These are phyloP conservation scores for Rhodotorula sphaerocarpa DNA, from an alignment of 768 basidiomycete species.

Conservation along the genomic window DNA sequence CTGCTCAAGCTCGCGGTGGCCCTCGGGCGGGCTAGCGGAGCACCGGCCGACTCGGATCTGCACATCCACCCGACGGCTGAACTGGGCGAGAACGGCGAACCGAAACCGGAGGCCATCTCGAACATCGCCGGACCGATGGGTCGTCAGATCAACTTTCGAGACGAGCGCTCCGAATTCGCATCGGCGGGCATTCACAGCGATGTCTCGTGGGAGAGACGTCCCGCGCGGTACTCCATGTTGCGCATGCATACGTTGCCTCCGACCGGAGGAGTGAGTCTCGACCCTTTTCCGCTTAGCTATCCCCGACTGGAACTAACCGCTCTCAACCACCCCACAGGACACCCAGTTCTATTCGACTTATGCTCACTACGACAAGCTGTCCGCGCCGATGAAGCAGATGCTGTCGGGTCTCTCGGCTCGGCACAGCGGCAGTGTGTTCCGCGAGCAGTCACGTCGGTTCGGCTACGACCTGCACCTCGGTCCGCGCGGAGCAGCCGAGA, in stretches of 20 bases:
- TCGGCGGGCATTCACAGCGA: constrained; percentile 14
- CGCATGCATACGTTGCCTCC: constrained; percentile 43
- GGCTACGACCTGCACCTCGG: constrained; percentile 39
- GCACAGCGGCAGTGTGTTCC: constrained; percentile 42
- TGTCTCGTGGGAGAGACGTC: constrained; percentile 37
- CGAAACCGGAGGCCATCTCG: constrained; percentile 40
- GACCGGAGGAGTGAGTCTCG: constrained; percentile 33
- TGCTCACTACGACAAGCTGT: constrained; percentile 41
- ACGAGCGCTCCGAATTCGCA: constrained; percentile 11
- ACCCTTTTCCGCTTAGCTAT: no score
- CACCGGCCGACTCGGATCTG: constrained; percentile 37
- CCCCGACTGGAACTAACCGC: no score
- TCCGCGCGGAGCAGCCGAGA: constrained; percentile 42
- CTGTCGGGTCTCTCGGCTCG: constrained; percentile 40
- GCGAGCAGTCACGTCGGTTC: constrained; percentile 37
- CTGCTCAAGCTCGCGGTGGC: constrained; percentile 38
- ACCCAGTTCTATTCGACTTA: constrained; percentile 40
- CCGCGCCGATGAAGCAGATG: constrained; percentile 37
- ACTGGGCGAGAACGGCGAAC: constrained; percentile 37
- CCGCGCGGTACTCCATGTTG: constrained; percentile 42
- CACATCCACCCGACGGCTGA: constrained; percentile 41
- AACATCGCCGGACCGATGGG: constrained; percentile 18
- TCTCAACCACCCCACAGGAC: not conserved
- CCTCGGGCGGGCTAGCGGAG: constrained; percentile 39
- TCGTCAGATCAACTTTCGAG: constrained; percentile 21